Conservation (phyloP, 441 rosid genomes). For the Aleurites moluccanus region DNA sequence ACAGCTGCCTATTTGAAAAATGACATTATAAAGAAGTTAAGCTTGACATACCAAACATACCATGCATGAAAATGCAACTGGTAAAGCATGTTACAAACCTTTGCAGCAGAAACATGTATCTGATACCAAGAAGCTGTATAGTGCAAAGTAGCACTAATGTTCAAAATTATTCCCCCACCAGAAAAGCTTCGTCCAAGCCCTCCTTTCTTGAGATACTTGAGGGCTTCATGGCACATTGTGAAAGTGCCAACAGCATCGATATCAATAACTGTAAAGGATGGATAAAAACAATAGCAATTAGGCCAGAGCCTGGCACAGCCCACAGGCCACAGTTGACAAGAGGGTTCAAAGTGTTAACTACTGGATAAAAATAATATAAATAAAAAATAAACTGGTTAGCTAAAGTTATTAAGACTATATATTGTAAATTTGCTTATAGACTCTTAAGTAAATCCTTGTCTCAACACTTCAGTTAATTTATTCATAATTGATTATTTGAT, state of each 20-base stretch:
- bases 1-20: constrained; percentile 68
- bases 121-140: constrained; percentile 93
- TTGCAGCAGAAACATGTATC: constrained; percentile 92
- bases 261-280: constrained; percentile 61
- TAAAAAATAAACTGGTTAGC: background rate
- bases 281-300: constrained; percentile 12
- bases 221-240: constrained; percentile 79
- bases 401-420: background rate
- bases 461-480: background rate
- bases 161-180: constrained; percentile 65
- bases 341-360: background rate
- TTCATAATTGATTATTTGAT: background rate
- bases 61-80: background rate
- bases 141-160: constrained; percentile 87
- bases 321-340: background rate
- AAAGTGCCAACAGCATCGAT: constrained; percentile 92
- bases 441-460: background rate
- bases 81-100: constrained; percentile 41
- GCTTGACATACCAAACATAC: constrained; percentile 5
- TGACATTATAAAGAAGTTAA: constrained; percentile 12
- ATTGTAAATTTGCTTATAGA: background rate
- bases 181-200: constrained; percentile 55
- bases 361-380: background rate
- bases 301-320: background rate
- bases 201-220: constrained; percentile 76